Conservation (phyloP, 192 early-diverging fungal species). For the Diversispora eburnea region DNA sequence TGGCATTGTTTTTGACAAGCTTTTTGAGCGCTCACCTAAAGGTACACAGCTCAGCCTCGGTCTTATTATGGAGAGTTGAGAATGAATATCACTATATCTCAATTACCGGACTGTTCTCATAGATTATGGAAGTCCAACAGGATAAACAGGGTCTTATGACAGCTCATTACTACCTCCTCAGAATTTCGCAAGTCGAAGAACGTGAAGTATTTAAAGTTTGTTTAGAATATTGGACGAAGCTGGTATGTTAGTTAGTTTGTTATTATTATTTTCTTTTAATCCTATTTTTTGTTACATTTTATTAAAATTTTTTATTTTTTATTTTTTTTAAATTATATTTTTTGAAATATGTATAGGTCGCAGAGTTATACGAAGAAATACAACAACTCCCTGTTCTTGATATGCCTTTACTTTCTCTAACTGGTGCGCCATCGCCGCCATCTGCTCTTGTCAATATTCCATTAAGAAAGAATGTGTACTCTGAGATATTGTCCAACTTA, state of each 20-base stretch:
- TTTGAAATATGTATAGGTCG: slow-evolving; percentile 41
- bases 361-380: slow-evolving; percentile 87
- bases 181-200: slow-evolving; percentile 88
- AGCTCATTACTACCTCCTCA: slow-evolving; percentile 88
- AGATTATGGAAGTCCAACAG: slow-evolving; percentile 56
- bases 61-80: slow-evolving; percentile 14
- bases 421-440: slow-evolving; percentile 25
- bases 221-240: slow-evolving; percentile 94
- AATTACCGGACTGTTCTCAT: slow-evolving; percentile 20
- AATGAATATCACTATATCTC: slow-evolving; percentile 1
- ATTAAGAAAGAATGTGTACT: slow-evolving; percentile 78
- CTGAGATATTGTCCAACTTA: slow-evolving; percentile 77
- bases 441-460: slow-evolving; percentile 42
- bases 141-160: slow-evolving; percentile 56
- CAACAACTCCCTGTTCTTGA: slow-evolving; percentile 52
- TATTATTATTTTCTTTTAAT: no score
- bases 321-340: no score
- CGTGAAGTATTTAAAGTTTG: slow-evolving; percentile 98
- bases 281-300: background rate
- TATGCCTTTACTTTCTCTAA: slow-evolving; percentile 62
- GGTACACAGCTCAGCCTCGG: slow-evolving; percentile 42
- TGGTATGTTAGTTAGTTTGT: slow-evolving; percentile 48
- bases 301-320: background rate
- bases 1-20: slow-evolving; percentile 87
- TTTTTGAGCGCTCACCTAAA: slow-evolving; percentile 83